Evolutionary conservation across 768 basidiomycete species (phyloP).

Genomic region (Lactarius sanguifluus): DNA sequence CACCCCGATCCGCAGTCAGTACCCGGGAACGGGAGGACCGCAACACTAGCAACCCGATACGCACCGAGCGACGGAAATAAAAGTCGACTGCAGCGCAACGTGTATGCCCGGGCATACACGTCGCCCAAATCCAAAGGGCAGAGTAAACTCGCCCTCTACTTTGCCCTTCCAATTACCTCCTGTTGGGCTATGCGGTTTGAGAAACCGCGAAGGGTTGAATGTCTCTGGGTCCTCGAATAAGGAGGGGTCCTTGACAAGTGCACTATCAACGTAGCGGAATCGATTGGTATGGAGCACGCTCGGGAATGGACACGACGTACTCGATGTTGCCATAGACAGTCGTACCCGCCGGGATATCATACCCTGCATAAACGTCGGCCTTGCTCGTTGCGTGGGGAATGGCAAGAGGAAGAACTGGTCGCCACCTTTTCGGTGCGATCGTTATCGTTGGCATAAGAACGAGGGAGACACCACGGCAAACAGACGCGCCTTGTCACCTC

Average conservation of each 20-base stretch:
- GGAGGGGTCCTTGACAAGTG: conserved; percentile 27
- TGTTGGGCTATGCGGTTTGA: conserved; percentile 9
- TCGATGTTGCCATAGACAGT: conserved; percentile 20
- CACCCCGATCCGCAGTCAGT: background rate
- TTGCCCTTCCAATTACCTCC: conserved; percentile 17
- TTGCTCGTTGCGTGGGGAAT: conserved; percentile 19
- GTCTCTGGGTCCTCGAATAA: conserved; percentile 30
- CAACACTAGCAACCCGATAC: background rate
- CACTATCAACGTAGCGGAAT: conserved; percentile 11
- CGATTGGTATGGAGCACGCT: background rate
- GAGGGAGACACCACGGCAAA: background rate
- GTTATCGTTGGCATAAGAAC: background rate
- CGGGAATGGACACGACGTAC: conserved; percentile 1
- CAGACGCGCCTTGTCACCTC: conserved; percentile 23
- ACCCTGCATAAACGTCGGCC: conserved; percentile 16
- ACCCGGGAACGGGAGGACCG: background rate
- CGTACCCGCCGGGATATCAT: conserved; percentile 19
- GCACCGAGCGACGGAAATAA: conserved; percentile 25
- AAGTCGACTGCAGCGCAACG: conserved; percentile 25
- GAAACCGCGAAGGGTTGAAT: conserved; percentile 34
- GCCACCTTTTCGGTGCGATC: conserved; percentile 7
- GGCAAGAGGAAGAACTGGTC: conserved; percentile 15
- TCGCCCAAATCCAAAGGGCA: conserved; percentile 32
- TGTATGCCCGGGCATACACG: conserved; percentile 30
- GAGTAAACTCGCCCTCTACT: conserved; percentile 22